These are phyloP conservation scores for Prunus dulcis DNA, from an alignment of 306 rosid genomes.

Conservation along the genomic window DNA sequence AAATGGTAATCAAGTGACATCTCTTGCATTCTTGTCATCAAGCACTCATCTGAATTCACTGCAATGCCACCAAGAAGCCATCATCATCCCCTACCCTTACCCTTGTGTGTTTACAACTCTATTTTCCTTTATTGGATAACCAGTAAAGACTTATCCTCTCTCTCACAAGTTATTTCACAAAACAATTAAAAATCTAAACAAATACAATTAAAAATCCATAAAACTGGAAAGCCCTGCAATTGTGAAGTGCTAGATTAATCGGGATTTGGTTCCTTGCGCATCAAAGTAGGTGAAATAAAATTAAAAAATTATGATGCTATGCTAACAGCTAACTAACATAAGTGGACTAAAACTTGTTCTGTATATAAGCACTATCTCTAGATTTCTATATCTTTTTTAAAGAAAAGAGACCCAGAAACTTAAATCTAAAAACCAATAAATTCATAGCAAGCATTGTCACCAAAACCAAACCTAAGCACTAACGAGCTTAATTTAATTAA, in stretches of 20 bases:
- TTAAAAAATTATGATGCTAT: too few species aligned
- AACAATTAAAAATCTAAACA: neutral
- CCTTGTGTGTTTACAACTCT: neutral
- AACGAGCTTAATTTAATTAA: neutral
- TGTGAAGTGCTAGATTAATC: neutral
- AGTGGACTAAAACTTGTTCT: neutral
- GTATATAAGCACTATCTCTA: too few species aligned
- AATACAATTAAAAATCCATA: neutral
- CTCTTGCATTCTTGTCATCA: constrained; percentile 43
- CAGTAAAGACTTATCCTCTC: neutral
- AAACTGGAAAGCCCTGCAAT: neutral
- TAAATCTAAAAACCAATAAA: neutral
- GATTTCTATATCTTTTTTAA: too few species aligned
- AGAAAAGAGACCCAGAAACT: neutral
- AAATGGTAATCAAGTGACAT: constrained; percentile 42
- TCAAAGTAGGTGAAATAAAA: neutral
- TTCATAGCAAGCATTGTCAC: neutral
- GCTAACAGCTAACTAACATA: neutral
- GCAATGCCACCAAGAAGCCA: constrained; percentile 20
- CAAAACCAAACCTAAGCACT: neutral
- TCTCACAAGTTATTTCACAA: neutral
- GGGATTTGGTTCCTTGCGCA: neutral
- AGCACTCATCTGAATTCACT: constrained; percentile 69
- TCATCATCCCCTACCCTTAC: neutral
- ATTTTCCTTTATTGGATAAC: neutral